Percentiles rank a stretch among this genome's conserved stretches.
These are phyloP conservation scores for Diaporthe ampelina DNA, from an alignment of 2,329 filamentous ascomycete genomes.

Conservation along the genomic window DNA sequence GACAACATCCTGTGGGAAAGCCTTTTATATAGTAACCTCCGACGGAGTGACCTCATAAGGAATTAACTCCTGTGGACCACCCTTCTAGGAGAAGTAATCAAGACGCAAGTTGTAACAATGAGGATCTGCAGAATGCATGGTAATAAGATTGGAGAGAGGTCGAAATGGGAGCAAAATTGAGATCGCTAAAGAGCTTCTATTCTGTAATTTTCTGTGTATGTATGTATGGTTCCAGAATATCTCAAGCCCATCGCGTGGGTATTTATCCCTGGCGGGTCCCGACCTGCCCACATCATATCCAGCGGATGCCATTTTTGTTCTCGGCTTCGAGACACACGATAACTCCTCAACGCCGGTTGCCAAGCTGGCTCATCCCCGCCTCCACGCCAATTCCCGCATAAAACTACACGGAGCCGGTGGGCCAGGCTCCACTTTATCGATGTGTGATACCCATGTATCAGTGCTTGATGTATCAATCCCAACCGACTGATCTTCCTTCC, in stretches of 20 bases:
- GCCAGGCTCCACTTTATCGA: conserved; percentile 22
- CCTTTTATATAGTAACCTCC: no score
- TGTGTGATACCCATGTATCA: conserved; percentile 1
- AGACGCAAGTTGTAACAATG: no score
- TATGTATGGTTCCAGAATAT: conserved; percentile 26
- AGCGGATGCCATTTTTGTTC: conserved; percentile 27
- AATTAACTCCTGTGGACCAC: no score
- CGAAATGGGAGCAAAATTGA: not conserved
- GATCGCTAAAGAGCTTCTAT: conserved; percentile 11
- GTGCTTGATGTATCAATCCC: not conserved
- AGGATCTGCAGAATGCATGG: not conserved
- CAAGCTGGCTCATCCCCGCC: conserved; percentile 11
- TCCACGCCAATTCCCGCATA: conserved; percentile 30
- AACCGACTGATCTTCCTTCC: not conserved
- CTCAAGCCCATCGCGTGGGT: conserved; percentile 7
- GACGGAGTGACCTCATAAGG: no score
- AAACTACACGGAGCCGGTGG: conserved; percentile 28
- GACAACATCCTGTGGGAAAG: no score
- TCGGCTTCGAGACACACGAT: conserved; percentile 20
- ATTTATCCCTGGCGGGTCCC: conserved; percentile 13
- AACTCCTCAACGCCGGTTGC: conserved; percentile 32
- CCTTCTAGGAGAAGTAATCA: no score
- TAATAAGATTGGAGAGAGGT: not conserved
- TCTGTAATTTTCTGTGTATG: conserved; percentile 26
- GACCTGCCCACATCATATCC: not conserved